Evolutionary conservation across 139 green algal species (phyloP), one percentile per base, ranked within the genome.

Genomic region (Coccomyxa sp.): DNA sequence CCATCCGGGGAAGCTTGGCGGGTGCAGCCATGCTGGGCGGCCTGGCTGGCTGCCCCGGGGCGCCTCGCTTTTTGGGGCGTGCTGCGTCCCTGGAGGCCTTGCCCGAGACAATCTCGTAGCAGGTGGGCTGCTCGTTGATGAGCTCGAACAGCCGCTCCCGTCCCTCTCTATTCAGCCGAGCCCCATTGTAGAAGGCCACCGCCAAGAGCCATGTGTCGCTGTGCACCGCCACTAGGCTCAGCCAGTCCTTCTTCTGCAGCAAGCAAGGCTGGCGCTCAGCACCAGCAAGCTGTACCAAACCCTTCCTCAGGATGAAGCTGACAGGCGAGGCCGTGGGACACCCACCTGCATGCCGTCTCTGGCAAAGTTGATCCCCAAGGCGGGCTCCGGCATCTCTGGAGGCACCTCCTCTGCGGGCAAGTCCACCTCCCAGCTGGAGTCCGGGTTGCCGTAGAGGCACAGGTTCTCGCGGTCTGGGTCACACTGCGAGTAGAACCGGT

Each of bases 291-390:
- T 18, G 50, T 64, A 64, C 50, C 50, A 64, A 64, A 64, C 50
- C 50, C 50, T 73, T 68, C 73, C 73, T 78, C 29, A 38, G 12
- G 55, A 34, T 24, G 54, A 22, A 37, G 55, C 75, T 79, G 54
- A 18, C 50, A 18, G 22, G 50, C 3, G 16, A 50, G 33, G 38
- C 71, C n/a, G 12, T 16, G 33, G 50, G 39, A 27, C 40, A 31
- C 9, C 29, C 34, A 72, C 64, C 40, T 87, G 75, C 94, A 98
- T 97, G n/a, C 93, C 93, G 81, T 99, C 93, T 0, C 95, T 79
- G 1, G 96, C 96, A 83, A 99, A 99, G 86, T 99, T 99, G 70
- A 99, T 98, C 33, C 96, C 97, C 27, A 99, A 81, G 73, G 94
- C 95, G 0, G 97, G 97, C 86, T 99, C 97, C 8, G 97, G 97